Evolutionary conservation across 2,329 filamentous ascomycete genomes (phyloP).

Genomic region (Trichoderma cornu-damae): DNA sequence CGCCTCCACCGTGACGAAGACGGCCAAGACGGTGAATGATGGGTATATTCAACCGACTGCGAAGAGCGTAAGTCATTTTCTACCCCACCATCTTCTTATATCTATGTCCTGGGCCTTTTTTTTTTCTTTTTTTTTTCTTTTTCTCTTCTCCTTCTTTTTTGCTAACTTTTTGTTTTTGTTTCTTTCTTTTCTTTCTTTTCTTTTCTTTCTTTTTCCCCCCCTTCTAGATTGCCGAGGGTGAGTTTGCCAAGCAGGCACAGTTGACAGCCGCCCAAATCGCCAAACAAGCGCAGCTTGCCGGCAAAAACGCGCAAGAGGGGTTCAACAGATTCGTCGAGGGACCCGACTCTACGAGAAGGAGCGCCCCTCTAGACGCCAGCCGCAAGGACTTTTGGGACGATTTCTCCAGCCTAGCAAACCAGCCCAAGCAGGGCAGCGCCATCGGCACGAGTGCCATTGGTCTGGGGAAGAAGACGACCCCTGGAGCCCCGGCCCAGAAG

Average conservation of each 20-base stretch:
- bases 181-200: not conserved
- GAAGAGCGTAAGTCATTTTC: slow-evolving; percentile 32
- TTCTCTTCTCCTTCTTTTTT: not conserved
- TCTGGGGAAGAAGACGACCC: slow-evolving; percentile 42
- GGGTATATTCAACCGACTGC: slow-evolving; percentile 90
- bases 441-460: slow-evolving; percentile 58
- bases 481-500: slow-evolving; percentile 30
- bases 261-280: slow-evolving; percentile 61
- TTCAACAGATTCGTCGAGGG: slow-evolving; percentile 88
- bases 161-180: too few species aligned
- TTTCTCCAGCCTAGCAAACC: slow-evolving; percentile 67
- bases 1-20: slow-evolving; percentile 78
- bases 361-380: slow-evolving; percentile 51
- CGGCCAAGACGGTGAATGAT: slow-evolving; percentile 86
- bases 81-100: too few species aligned
- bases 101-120: too few species aligned
- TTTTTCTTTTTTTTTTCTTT: too few species aligned
- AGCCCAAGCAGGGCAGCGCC: slow-evolving; percentile 44
- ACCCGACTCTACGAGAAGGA: slow-evolving; percentile 39
- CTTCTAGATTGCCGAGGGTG: slow-evolving; percentile 68
- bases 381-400: slow-evolving; percentile 89
- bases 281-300: slow-evolving; percentile 61
- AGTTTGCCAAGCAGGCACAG: slow-evolving; percentile 65
- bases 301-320: slow-evolving; percentile 69
- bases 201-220: slow-evolving; percentile 23